These are phyloP conservation scores for Penicillium hesseltinei DNA, from an alignment of 2,329 filamentous ascomycete species.

Conservation along the genomic window DNA sequence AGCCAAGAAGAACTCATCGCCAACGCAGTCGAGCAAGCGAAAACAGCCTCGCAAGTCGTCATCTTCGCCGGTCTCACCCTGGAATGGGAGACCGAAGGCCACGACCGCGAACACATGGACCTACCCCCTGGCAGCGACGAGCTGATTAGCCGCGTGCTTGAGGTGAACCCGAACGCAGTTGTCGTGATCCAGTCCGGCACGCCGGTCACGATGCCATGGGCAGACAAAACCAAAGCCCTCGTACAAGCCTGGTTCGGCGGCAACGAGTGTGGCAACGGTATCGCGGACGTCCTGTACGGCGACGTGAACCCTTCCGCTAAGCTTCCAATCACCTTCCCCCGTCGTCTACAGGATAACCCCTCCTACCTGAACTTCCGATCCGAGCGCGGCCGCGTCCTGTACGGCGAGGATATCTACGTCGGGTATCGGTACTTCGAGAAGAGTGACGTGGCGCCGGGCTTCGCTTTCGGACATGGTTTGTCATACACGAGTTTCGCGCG, in stretches of 20 bases:
- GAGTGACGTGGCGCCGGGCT: conserved; percentile 62
- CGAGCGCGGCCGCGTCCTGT: conserved; percentile 69
- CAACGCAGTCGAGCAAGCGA: conserved; percentile 66
- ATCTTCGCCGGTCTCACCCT: conserved; percentile 74
- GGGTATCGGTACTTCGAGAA: conserved; percentile 81
- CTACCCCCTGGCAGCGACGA: conserved; percentile 56
- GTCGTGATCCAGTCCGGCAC: conserved; percentile 78
- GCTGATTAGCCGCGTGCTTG: conserved; percentile 62
- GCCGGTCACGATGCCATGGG: conserved; percentile 56
- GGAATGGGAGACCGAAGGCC: conserved; percentile 78
- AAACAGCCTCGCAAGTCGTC: conserved; percentile 71
- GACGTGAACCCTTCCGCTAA: conserved; percentile 73
- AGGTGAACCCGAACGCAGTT: conserved; percentile 66
- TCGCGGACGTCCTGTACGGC: conserved; percentile 75
- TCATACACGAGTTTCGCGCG: conserved; percentile 70
- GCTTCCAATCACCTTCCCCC: conserved; percentile 71
- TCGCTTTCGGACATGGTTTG: conserved; percentile 77
- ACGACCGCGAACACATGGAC: conserved; percentile 58
- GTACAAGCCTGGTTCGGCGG: conserved; percentile 83
- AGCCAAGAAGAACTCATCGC: conserved; percentile 60
- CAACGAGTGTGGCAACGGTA: conserved; percentile 79
- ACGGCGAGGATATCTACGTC: conserved; percentile 77
- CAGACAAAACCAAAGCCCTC: conserved; percentile 52
- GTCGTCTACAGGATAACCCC: conserved; percentile 66
- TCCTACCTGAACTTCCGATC: conserved; percentile 71